Percentiles rank a stretch among this genome's conserved stretches.
Conservation (phyloP, 371 early-diverging fungal species). For the Polyrhizophydium stewartii region DNA sequence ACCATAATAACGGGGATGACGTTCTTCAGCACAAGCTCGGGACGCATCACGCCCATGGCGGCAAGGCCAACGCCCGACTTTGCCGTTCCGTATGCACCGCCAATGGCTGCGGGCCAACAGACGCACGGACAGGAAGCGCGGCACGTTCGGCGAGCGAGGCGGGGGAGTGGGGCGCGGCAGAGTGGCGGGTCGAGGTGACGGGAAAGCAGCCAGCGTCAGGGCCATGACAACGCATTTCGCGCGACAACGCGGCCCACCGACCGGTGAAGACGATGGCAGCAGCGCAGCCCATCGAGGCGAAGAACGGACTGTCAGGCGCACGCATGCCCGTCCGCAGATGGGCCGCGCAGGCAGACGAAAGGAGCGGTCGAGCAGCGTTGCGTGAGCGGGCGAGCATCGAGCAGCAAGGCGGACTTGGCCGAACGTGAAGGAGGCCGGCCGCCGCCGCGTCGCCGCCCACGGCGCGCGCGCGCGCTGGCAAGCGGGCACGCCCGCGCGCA, state of each 20-base stretch:
- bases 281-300: conserved; percentile 94
- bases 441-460: too few species aligned
- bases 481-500: too few species aligned
- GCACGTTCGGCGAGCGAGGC: neutral
- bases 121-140: too few species aligned
- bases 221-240: too few species aligned
- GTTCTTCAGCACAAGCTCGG: conserved; percentile 88
- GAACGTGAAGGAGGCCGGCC: too few species aligned
- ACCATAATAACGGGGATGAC: conserved; percentile 92
- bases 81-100: conserved; percentile 97
- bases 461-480: too few species aligned
- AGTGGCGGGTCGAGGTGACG: neutral
- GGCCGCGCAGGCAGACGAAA: too few species aligned
- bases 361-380: too few species aligned
- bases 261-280: conserved; percentile 94
- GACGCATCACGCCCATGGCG: conserved; percentile 92
- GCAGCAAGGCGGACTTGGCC: too few species aligned
- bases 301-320: conserved; percentile 69
- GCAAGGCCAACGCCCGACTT: conserved; percentile 96
- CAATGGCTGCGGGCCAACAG: conserved; percentile 40
- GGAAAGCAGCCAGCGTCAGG: neutral
- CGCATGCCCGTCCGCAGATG: too few species aligned
- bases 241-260: conserved; percentile 44
- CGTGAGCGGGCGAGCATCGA: too few species aligned
- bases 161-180: neutral